Conservation (phyloP, 352 stramenopile species). For the Pythium aphanidermatum region DNA sequence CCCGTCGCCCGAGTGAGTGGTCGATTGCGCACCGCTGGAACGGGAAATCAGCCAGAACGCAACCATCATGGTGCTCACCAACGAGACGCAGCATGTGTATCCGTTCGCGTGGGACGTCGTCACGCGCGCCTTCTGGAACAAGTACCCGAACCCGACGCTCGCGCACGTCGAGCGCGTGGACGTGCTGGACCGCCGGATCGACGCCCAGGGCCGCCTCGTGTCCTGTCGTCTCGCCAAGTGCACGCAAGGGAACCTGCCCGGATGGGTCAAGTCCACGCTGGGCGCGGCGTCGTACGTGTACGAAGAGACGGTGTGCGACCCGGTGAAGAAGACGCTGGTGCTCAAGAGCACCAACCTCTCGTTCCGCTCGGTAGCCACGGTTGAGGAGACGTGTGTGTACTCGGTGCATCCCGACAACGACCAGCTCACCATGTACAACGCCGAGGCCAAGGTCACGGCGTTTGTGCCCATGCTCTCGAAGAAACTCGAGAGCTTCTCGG, state of each 20-base stretch:
- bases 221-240: constrained; percentile 69
- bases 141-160: constrained; percentile 79
- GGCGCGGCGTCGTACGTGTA: constrained; percentile 75
- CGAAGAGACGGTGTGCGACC: constrained; percentile 75
- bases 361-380: constrained; percentile 65
- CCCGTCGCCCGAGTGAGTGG: too few relatives aligned
- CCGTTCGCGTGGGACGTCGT: constrained; percentile 82
- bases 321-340: constrained; percentile 49
- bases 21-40: too few relatives aligned
- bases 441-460: constrained; percentile 71
- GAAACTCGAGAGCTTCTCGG: constrained; percentile 79
- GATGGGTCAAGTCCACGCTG: constrained; percentile 62
- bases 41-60: background rate
- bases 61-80: constrained; percentile 62
- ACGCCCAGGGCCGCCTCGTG: constrained; percentile 55
- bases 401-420: constrained; percentile 52
- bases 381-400: constrained; percentile 84
- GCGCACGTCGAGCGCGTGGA: constrained; percentile 79
- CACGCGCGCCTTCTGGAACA: constrained; percentile 85
- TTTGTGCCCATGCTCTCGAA: constrained; percentile 78
- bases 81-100: constrained; percentile 70
- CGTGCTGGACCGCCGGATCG: constrained; percentile 67
- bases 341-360: constrained; percentile 82
- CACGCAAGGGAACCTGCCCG: constrained; percentile 66
- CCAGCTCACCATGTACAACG: constrained; percentile 56